Conservation (phyloP, 805 yeast species). For the Yamadazyma endophytica region DNA sequence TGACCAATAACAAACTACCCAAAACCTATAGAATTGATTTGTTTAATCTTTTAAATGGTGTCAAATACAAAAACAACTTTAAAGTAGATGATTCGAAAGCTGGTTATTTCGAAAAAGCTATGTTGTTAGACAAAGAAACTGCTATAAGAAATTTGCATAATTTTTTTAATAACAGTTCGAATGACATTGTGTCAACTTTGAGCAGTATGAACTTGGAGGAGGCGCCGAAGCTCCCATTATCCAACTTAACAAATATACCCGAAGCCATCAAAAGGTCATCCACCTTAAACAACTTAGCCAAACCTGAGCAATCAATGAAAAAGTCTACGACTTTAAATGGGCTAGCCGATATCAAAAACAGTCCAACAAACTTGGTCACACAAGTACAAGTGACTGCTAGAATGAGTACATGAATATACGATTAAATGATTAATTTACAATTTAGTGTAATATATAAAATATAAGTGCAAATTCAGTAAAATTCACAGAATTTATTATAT, state of each 20-base stretch:
- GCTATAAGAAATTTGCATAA: conserved; percentile 42
- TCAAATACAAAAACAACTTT: conserved; percentile 41
- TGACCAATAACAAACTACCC: conserved; percentile 38
- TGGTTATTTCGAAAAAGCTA: conserved; percentile 56
- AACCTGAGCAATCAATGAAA: conserved; percentile 15
- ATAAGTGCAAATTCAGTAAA: no score
- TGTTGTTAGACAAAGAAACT: conserved; percentile 47
- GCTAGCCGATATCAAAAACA: conserved; percentile 10
- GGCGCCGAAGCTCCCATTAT: conserved; percentile 10
- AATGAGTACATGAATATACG: conserved; percentile 27
- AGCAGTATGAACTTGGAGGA: conserved; percentile 8
- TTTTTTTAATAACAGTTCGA: conserved; percentile 15
- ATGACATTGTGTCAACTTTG: conserved; percentile 6
- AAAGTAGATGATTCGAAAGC: conserved; percentile 60
- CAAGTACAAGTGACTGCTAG: conserved; percentile 41
- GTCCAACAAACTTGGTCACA: conserved; percentile 36
- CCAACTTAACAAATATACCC: conserved; percentile 12
- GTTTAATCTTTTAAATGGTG: conserved; percentile 54
- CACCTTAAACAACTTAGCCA: conserved; percentile 1
- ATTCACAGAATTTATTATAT: no score
- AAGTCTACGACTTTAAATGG: conserved; percentile 27
- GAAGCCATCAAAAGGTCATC: no score
- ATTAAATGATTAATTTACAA: no score
- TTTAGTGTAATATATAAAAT: no score
- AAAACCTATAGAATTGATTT: conserved; percentile 50